Evolutionary conservation across 768 basidiomycete genomes (phyloP).

Genomic region (Leccinum imitatum): DNA sequence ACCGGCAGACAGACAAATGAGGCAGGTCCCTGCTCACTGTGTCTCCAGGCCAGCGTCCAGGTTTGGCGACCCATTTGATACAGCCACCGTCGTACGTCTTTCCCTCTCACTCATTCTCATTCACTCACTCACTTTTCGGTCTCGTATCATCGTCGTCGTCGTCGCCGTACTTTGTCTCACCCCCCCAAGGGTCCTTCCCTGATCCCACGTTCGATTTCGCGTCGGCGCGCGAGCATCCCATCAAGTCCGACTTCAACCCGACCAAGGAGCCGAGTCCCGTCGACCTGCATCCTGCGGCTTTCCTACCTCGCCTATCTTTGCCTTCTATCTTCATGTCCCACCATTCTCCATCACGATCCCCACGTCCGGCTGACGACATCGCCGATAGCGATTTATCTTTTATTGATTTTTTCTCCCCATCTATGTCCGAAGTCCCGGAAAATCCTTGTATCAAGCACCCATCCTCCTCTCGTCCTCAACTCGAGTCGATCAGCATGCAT

Average conservation of each 20-base stretch:
- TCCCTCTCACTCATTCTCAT: conserved; percentile 16
- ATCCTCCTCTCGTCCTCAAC: conserved; percentile 15
- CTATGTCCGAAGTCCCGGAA: conserved; percentile 15
- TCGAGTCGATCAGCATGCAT: conserved; percentile 21
- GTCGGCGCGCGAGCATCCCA: conserved; percentile 26
- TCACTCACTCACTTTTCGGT: conserved; percentile 22
- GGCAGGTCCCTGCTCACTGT: conserved; percentile 12
- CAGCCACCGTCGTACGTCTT: conserved; percentile 23
- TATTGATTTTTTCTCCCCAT: conserved; percentile 44
- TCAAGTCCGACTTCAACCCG: conserved; percentile 33
- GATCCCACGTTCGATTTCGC: conserved; percentile 7
- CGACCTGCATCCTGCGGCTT: conserved; percentile 37
- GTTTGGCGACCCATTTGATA: conserved; percentile 20
- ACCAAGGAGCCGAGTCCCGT: conserved; percentile 38
- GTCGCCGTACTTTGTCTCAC: background rate
- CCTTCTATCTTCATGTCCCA: conserved; percentile 21
- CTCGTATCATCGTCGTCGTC: background rate
- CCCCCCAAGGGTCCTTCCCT: background rate
- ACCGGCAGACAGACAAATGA: conserved; percentile 16
- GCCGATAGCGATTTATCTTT: conserved; percentile 44
- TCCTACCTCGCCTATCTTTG: conserved; percentile 27
- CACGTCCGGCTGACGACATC: conserved; percentile 18
- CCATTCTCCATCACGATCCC: conserved; percentile 13
- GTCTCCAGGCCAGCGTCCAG: conserved; percentile 14
- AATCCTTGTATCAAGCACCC: conserved; percentile 5